Conservation (phyloP, 2,329 filamentous ascomycete genomes). For the Trematosphaeria pertusa region DNA sequence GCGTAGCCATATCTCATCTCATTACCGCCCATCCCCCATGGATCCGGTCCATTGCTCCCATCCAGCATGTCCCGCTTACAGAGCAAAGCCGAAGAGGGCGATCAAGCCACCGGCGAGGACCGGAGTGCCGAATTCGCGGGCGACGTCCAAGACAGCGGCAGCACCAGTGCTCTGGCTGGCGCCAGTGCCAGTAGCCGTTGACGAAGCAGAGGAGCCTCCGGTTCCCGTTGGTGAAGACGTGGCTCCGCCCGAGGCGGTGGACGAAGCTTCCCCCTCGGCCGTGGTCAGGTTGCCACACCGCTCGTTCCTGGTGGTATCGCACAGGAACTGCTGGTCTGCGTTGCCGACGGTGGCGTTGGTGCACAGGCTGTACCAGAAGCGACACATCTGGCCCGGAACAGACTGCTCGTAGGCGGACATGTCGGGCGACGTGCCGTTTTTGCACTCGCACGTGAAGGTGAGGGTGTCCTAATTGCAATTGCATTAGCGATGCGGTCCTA, state of each 20-base stretch:
- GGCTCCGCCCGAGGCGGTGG: conserved; percentile 26
- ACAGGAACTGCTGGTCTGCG: conserved; percentile 49
- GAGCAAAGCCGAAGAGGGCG: conserved; percentile 63
- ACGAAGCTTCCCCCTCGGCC: conserved; percentile 22
- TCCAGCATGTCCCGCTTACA: conserved; percentile 49
- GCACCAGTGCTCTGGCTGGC: conserved; percentile 44
- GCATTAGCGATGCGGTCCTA: conserved; percentile 24
- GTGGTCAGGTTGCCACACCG: conserved; percentile 61
- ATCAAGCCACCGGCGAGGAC: conserved; percentile 61
- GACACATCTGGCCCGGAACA: conserved; percentile 67
- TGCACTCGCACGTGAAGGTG: conserved; percentile 64
- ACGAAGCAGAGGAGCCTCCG: conserved; percentile 23
- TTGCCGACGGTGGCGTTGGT: conserved; percentile 49
- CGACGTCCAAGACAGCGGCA: conserved; percentile 54
- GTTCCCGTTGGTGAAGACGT: conserved; percentile 1
- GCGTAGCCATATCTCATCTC: conserved; percentile 26
- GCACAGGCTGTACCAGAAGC: conserved; percentile 56
- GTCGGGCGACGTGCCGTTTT: conserved; percentile 61
- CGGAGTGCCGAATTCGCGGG: conserved; percentile 60
- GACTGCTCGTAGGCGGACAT: conserved; percentile 64
- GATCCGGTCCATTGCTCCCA: conserved; percentile 34
- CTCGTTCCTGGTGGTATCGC: conserved; percentile 49
- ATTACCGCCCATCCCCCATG: conserved; percentile 30
- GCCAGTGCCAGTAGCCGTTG: conserved; percentile 36
- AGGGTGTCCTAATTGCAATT: conserved; percentile 53